A percentile compares a stretch with the other conserved stretches of the same genome.
Evolutionary conservation across 2,329 filamentous ascomycete genomes (phyloP).

Genomic region (Fusarium oxysporum): DNA sequence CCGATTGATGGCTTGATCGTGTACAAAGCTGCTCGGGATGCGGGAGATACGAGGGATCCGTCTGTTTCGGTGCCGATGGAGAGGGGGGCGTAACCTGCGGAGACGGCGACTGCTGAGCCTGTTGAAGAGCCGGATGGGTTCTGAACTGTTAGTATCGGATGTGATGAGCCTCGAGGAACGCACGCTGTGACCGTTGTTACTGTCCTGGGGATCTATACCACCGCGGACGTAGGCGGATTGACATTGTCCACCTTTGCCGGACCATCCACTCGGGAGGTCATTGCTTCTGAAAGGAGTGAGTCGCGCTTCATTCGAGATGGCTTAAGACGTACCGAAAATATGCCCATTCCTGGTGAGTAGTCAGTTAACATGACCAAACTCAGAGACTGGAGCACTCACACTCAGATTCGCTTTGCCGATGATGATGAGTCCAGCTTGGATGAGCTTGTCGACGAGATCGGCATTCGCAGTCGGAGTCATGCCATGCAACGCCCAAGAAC

Average conservation of each 20-base stretch:
- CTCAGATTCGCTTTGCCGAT: neutral
- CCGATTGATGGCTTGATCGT: constrained; percentile 43
- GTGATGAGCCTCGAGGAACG: fast-evolving
- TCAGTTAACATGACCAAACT: neutral
- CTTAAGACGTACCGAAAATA: neutral
- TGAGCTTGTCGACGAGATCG: neutral
- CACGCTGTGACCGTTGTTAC: neutral
- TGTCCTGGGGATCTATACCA: constrained; percentile 24
- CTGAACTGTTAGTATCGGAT: constrained; percentile 7
- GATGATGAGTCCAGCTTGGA: neutral
- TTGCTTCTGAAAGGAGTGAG: constrained; percentile 26
- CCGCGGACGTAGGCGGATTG: constrained; percentile 44
- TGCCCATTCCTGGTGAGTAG: neutral
- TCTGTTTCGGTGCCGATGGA: constrained; percentile 50
- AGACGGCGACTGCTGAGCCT: constrained; percentile 50
- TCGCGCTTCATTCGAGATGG: neutral
- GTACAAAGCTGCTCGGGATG: constrained; percentile 41
- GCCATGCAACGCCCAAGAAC: neutral
- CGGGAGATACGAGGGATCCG: constrained; percentile 45
- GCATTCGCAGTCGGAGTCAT: neutral
- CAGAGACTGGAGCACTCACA: neutral
- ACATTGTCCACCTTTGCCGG: neutral
- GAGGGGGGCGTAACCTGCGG: constrained; percentile 48
- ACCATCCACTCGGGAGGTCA: neutral
- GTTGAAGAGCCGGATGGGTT: constrained; percentile 49